Base-by-base conservation (phyloP, 2,329 filamentous ascomycete species). In the Fusarium sulawesiense region DNA sequence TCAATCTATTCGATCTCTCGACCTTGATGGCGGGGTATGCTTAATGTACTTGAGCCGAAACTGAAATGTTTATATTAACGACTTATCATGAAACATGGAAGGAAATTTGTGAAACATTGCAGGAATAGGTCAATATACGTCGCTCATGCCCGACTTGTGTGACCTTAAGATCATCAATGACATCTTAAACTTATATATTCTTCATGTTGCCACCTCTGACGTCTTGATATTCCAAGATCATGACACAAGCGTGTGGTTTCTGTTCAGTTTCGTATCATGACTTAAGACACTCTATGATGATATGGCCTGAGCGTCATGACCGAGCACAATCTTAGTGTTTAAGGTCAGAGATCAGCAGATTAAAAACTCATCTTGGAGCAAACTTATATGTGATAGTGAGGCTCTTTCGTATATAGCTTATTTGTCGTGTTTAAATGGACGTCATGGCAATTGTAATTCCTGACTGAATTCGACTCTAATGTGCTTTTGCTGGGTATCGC, bases 401-500 rank as follows among this genome's bases (percentile, higher is more conserved):
- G 11, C 18, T 51, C 18, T 11, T 37, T 20, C 14, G 32, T 29
- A 20, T 11, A 23, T 29, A 20, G 32, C n/a, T 7, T 20, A 29
- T 53, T 18, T n/a, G 13, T 9, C 4, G 14, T 29, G 34, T 16
- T 25, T 53, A 53, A 53, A 53, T 42, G 12, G 21, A 42, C 23
- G 49, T 42, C 18, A 41, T 14, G 23, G 20, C 21, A 20, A 41
- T 25, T 20, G 10, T 42, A 12, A 42, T 46, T 29, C 29, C 25
- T 30, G 18, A 21, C 40, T 30, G 11, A 47, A 37, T 49, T 59
- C n/a, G 27, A 56, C 44, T 56, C 21, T 44, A 53, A 50, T 20
- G 32, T 37, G 53, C 37, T 29, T 42, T 34, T 61, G 37, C 37
- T 20, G 68, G 64, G 68, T 62, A 71, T 71, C 68, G 53, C 51